These are phyloP conservation scores for Syzygium aqueum DNA, from an alignment of 345 rosid genomes.

Conservation along the genomic window DNA sequence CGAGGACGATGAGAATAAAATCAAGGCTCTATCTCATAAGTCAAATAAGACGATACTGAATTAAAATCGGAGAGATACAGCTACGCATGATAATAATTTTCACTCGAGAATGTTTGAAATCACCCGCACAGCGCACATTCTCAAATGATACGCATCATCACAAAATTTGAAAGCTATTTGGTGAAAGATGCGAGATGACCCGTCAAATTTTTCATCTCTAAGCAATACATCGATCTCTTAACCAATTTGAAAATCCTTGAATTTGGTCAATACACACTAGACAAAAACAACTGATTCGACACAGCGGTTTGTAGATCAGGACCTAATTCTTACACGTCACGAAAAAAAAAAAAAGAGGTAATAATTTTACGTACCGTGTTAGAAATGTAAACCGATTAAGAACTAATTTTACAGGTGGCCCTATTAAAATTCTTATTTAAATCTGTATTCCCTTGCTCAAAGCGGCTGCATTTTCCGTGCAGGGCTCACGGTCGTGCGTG, in stretches of 20 bases:
- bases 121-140: not conserved
- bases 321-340: too few species aligned
- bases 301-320: not conserved
- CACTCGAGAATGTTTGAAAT: not conserved
- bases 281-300: too few species aligned
- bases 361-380: not conserved
- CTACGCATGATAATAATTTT: too few species aligned
- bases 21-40: not conserved
- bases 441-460: not conserved
- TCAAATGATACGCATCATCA: rapidly evolving
- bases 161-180: not conserved
- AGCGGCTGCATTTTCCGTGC: not conserved
- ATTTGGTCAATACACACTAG: not conserved
- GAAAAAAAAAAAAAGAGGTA: not conserved
- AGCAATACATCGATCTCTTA: not conserved
- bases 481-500: not conserved
- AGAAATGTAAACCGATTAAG: not conserved
- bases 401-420: not conserved
- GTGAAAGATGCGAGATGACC: not conserved
- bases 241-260: not conserved
- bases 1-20: too few species aligned
- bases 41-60: not conserved
- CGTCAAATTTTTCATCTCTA: not conserved
- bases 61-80: not conserved
- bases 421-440: not conserved